Evolutionary conservation across 345 rosid species (phyloP).

Genomic region (Litchi chinensis): DNA sequence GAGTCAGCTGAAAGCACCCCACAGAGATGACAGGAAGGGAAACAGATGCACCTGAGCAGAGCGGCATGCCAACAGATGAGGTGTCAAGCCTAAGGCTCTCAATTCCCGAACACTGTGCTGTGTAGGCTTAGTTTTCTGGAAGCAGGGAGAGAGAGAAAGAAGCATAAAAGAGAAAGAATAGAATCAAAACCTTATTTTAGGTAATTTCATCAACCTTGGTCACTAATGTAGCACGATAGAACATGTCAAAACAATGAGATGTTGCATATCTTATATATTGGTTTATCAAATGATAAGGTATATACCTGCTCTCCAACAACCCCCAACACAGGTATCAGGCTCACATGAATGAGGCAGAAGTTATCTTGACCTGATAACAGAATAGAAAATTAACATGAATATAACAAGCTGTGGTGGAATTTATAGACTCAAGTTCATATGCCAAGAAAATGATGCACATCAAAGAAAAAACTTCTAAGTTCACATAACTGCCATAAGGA

Average conservation of each 20-base stretch:
- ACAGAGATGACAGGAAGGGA: not conserved
- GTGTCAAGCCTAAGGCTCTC: slow-evolving; percentile 94
- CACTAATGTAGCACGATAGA: not conserved
- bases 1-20: not conserved
- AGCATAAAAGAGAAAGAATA: not conserved
- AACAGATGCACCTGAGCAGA: slow-evolving; percentile 67
- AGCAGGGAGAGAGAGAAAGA: not conserved
- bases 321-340: slow-evolving; percentile 92
- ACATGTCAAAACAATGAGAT: not conserved
- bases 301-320: slow-evolving; percentile 98
- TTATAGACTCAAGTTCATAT: slow-evolving; percentile 2
- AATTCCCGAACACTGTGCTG: slow-evolving; percentile 94
- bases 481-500: not conserved
- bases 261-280: not conserved
- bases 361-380: slow-evolving; percentile 71
- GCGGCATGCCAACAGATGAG: slow-evolving; percentile 93
- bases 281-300: slow-evolving; percentile 13
- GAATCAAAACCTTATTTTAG: not conserved
- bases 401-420: not conserved
- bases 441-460: not conserved
- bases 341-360: slow-evolving; percentile 94
- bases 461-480: not conserved
- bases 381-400: slow-evolving; percentile 29
- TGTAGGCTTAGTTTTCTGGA: slow-evolving; percentile 88
- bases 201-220: not conserved